Base-by-base conservation (phyloP, 176 grass and related monocot genomes). In the Poa pratensis region DNA sequence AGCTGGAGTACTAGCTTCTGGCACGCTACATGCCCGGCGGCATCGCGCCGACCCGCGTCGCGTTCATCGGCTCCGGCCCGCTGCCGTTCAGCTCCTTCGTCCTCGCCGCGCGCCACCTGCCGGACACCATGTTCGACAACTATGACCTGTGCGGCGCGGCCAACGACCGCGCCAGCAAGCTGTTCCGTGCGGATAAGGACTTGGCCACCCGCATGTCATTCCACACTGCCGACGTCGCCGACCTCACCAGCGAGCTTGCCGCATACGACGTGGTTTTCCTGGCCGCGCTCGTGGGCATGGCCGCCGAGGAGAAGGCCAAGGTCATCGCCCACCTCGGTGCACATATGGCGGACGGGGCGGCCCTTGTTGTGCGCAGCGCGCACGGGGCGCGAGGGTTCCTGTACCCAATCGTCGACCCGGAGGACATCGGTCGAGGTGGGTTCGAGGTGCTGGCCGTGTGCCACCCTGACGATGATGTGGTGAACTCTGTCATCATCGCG, bases 241-340 rank as follows among this genome's bases (percentile, higher is more conserved):
- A 73, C 13, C 69, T 73, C n/a, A 15, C 69, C 22, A 1, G 45
- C 22, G 69, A 8, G 42, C 69, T 73, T 1, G 69, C 11, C 0
- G 7, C 14, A 0, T 73, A 73, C 3, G 69, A 73, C 22, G 69
- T 73, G 1, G 69, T 73, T 42, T 73, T 73, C 69, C 69, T 73
- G 69, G 69, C 69, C 42, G 69, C 69, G 42, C 69, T 73, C 42
- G 69, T 73, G 22, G 69, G 69, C 22, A 73, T 73, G 69, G 69
- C 69, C 0, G 42, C 69, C n/a, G 69, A 73, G 69, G 69, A 73
- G 42, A 73, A 73, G 69, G 69, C 69, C 42, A 73, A 73, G 42
- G 69, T 73, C 42, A 26, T 73, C 22, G 42, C 69, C 0, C 69
- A 73, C 42, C 69, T 73, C 1, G 69, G 69, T 22, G 42, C 13